Conservation (phyloP, 208 protist genomes). For the Leishmania lainsoni region DNA sequence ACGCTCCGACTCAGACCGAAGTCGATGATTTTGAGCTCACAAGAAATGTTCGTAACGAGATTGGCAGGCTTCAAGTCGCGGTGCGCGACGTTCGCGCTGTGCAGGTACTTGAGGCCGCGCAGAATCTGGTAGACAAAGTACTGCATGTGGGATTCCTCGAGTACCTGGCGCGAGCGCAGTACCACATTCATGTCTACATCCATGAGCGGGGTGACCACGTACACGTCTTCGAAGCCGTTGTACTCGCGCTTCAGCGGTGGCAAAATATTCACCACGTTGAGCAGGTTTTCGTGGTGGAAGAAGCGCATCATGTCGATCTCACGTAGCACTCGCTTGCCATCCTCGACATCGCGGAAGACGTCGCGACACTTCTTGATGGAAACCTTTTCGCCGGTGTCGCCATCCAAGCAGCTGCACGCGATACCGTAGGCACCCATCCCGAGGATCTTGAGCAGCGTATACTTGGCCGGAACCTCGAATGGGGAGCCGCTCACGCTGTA, state of each 20-base stretch:
- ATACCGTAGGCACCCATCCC: constrained; percentile 97
- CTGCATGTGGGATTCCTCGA: constrained; percentile 83
- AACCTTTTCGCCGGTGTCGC: constrained; percentile 81
- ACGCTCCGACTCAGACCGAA: constrained; percentile 91
- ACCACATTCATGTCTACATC: constrained; percentile 97
- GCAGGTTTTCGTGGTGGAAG: constrained; percentile 93
- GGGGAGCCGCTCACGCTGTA: constrained; percentile 84
- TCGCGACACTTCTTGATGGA: constrained; percentile 92
- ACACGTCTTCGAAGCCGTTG: constrained; percentile 94
- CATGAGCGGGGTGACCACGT: constrained; percentile 97
- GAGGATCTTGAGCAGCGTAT: constrained; percentile 89
- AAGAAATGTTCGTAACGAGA: constrained; percentile 86
- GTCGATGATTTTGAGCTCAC: constrained; percentile 91
- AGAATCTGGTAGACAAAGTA: constrained; percentile 91
- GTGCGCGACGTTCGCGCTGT: constrained; percentile 89
- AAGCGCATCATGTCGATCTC: constrained; percentile 94
- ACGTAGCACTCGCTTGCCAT: constrained; percentile 92
- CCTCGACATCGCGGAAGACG: constrained; percentile 88
- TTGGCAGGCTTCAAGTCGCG: constrained; percentile 93
- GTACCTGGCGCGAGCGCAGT: constrained; percentile 90
- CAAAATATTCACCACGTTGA: constrained; percentile 95
- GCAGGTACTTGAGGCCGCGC: constrained; percentile 90
- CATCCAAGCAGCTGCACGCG: constrained; percentile 92
- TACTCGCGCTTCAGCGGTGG: constrained; percentile 82
- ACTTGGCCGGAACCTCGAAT: constrained; percentile 81